These are phyloP conservation scores for Bombardia bombarda DNA, from an alignment of 495 filamentous ascomycete genomes.

Conservation along the genomic window DNA sequence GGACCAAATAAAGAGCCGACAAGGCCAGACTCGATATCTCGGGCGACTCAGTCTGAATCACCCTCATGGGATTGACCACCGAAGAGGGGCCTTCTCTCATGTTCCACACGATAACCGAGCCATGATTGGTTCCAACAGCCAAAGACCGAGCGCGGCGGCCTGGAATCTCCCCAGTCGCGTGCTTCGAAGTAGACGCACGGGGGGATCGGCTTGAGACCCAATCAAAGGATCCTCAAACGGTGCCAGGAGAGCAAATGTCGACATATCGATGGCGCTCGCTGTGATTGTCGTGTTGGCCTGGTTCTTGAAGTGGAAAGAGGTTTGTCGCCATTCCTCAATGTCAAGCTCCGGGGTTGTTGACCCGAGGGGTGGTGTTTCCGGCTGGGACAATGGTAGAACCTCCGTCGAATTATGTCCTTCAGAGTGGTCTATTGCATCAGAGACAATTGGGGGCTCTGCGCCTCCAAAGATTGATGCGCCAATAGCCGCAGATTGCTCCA, in stretches of 20 bases:
- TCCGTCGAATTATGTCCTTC: not conserved
- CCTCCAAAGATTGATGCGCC: conserved; percentile 16
- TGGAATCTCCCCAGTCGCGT: conserved; percentile 51
- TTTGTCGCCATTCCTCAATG: conserved; percentile 30
- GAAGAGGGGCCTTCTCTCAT: conserved; percentile 52
- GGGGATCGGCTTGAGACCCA: conserved; percentile 9
- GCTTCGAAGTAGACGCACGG: conserved; percentile 19
- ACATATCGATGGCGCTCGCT: conserved; percentile 66
- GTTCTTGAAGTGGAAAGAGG: conserved; percentile 24
- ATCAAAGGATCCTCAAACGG: conserved; percentile 66
- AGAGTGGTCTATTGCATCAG: not conserved
- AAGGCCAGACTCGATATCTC: conserved; percentile 79
- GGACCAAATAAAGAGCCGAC: conserved; percentile 79
- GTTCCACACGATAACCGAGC: conserved; percentile 77
- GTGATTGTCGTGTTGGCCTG: conserved; percentile 45
- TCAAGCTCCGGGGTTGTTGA: not conserved
- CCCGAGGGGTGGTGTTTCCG: not conserved
- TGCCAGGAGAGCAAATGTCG: conserved; percentile 59
- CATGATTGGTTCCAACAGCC: conserved; percentile 72
- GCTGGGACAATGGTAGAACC: not conserved
- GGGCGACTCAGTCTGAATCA: conserved; percentile 88
- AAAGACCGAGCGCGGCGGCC: conserved; percentile 78
- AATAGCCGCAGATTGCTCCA: not conserved
- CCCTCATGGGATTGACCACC: conserved; percentile 53
- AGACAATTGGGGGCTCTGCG: not conserved